Evolutionary conservation across 257 asterid species (phyloP).

Genomic region (Nicotiana attenuata): DNA sequence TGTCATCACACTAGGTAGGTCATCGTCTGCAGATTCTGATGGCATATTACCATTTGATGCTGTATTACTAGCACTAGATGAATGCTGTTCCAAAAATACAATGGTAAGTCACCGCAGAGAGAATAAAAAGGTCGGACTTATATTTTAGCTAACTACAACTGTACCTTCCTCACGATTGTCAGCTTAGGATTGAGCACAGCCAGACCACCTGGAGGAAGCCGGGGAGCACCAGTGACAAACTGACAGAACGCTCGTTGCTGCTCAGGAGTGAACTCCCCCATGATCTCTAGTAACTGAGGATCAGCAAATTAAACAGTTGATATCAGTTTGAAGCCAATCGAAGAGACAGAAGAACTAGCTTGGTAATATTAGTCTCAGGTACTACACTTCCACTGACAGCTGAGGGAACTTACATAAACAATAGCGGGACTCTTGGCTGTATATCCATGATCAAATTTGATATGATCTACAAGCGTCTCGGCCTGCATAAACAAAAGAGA

Average conservation of each 20-base stretch:
- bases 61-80: constrained; percentile 47
- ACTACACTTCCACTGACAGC: constrained; percentile 2
- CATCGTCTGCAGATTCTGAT: constrained; percentile 85
- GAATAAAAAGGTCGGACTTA: not conserved
- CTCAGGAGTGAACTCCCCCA: constrained; percentile 92
- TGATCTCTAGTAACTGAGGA: constrained; percentile 83
- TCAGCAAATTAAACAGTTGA: not conserved
- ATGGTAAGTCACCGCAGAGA: not conserved
- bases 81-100: constrained; percentile 50
- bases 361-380: not conserved
- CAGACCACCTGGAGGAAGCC: constrained; percentile 98
- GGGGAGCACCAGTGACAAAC: constrained; percentile 98
- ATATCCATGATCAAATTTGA: constrained; percentile 97
- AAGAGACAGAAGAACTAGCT: not conserved
- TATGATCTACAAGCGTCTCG: constrained; percentile 81
- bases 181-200: constrained; percentile 91
- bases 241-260: constrained; percentile 96
- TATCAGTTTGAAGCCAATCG: not conserved
- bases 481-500: constrained; percentile 47
- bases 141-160: not conserved
- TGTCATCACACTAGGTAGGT: constrained; percentile 98
- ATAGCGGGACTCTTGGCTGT: constrained; percentile 95
- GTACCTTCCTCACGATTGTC: constrained; percentile 97
- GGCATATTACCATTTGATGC: constrained; percentile 53
- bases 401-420: constrained; percentile 45